Conservation (phyloP, 768 basidiomycete species). For the Macrolepiota fuliginosa region DNA sequence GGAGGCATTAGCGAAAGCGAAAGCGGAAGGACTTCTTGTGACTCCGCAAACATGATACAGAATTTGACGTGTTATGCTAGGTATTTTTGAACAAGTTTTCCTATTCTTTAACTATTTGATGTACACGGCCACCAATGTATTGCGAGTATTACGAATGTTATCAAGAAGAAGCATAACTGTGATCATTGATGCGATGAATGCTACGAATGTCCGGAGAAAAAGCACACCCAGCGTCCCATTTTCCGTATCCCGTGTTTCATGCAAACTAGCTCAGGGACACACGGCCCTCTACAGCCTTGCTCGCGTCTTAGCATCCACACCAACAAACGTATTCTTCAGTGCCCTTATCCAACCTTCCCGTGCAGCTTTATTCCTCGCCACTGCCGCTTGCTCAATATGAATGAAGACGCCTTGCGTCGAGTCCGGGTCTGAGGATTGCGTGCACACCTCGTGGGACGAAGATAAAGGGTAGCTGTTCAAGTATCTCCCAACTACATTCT, state of each 20-base stretch:
- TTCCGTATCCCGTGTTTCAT: background rate
- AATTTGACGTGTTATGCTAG: too few relatives aligned
- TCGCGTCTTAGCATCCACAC: background rate
- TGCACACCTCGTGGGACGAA: conserved; percentile 30
- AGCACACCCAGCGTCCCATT: too few relatives aligned
- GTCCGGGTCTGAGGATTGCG: conserved; percentile 16
- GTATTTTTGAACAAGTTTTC: too few relatives aligned
- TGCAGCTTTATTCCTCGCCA: conserved; percentile 17
- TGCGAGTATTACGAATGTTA: too few relatives aligned
- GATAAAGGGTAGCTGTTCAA: conserved; percentile 33
- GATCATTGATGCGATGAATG: too few relatives aligned
- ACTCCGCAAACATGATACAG: background rate
- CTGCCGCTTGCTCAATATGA: conserved; percentile 38
- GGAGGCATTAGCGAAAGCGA: conserved; percentile 54
- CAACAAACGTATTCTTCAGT: conserved; percentile 28
- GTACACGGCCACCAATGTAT: too few relatives aligned
- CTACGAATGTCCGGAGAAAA: too few relatives aligned
- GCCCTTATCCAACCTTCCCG: conserved; percentile 35
- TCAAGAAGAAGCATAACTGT: too few relatives aligned
- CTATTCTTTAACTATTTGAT: too few relatives aligned
- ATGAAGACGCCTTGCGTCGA: conserved; percentile 33
- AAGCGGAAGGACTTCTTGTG: conserved; percentile 21
- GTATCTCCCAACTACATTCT: conserved; percentile 43
- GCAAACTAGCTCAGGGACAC: background rate
- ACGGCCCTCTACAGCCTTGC: background rate